Percentiles rank a stretch among this genome's conserved stretches.
Evolutionary conservation across 129 eudicot species (phyloP).

Genomic region (carrot (Daucus carota)): DNA sequence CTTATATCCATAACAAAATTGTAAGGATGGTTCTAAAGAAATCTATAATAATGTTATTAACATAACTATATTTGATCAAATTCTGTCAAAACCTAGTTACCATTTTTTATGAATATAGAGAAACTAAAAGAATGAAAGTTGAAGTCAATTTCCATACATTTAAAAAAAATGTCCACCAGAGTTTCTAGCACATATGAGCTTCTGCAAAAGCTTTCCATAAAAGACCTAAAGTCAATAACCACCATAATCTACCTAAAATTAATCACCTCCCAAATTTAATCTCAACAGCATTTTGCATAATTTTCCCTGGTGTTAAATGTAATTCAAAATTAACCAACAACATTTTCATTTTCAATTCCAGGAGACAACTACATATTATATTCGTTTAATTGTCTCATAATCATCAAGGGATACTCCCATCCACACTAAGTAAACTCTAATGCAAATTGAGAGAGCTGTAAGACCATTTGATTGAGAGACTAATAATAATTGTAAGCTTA

Average conservation of each 20-base stretch:
- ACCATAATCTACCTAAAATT: background rate
- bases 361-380: too few species aligned
- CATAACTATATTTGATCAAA: background rate
- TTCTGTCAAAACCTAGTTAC: background rate
- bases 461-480: too few species aligned
- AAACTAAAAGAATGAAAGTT: background rate
- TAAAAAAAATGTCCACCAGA: background rate
- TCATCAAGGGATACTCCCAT: too few species aligned
- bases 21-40: background rate
- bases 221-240: background rate
- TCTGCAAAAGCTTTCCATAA: background rate
- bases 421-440: too few species aligned
- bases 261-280: background rate
- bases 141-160: background rate
- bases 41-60: background rate
- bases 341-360: too few species aligned
- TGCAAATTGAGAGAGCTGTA: too few species aligned
- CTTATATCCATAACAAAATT: too few species aligned
- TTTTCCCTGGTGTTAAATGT: background rate
- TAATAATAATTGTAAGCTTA: too few species aligned
- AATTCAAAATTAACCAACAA: too few species aligned
- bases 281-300: background rate
- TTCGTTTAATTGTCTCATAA: too few species aligned
- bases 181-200: background rate
- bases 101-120: background rate